Evolutionary conservation across 495 filamentous ascomycete species (phyloP).

Genomic region (Pyronema omphalodes): DNA sequence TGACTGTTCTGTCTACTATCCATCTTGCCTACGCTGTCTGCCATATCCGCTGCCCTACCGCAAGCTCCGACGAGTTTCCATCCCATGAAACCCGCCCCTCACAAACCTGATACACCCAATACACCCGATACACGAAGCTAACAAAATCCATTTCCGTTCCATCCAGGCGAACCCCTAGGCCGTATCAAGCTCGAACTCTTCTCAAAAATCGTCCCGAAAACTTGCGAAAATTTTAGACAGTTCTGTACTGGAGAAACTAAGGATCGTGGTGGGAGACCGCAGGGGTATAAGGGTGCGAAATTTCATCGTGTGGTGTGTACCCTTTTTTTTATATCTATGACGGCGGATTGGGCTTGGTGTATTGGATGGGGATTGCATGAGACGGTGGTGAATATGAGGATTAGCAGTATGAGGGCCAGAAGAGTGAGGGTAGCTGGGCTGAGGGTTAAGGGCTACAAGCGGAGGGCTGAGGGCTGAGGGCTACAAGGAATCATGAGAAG

Average conservation of each 20-base stretch:
- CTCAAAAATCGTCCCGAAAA: conserved; percentile 62
- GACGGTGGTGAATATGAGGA: too few relatives aligned
- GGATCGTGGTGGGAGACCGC: conserved; percentile 55
- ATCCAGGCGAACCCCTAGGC: conserved; percentile 67
- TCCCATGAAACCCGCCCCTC: too few relatives aligned
- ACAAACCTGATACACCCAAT: too few relatives aligned
- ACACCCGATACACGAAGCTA: not conserved
- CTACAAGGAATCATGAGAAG: too few relatives aligned
- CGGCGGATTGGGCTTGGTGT: too few relatives aligned
- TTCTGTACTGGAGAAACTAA: conserved; percentile 93
- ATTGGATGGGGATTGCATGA: too few relatives aligned
- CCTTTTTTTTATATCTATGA: conserved; percentile 12
- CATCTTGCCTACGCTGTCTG: too few relatives aligned
- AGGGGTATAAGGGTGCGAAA: conserved; percentile 86
- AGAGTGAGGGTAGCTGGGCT: too few relatives aligned
- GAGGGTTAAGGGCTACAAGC: too few relatives aligned
- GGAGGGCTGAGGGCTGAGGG: too few relatives aligned
- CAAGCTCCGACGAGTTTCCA: not conserved
- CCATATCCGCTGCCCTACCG: not conserved
- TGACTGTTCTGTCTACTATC: too few relatives aligned
- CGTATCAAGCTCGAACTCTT: conserved; percentile 90
- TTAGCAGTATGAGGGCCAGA: too few relatives aligned
- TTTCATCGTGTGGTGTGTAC: conserved; percentile 89
- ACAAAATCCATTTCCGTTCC: not conserved
- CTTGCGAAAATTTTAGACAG: conserved; percentile 91